Base-by-base conservation (phyloP, 2,329 filamentous ascomycete species). In the Aspergillus proliferans region DNA sequence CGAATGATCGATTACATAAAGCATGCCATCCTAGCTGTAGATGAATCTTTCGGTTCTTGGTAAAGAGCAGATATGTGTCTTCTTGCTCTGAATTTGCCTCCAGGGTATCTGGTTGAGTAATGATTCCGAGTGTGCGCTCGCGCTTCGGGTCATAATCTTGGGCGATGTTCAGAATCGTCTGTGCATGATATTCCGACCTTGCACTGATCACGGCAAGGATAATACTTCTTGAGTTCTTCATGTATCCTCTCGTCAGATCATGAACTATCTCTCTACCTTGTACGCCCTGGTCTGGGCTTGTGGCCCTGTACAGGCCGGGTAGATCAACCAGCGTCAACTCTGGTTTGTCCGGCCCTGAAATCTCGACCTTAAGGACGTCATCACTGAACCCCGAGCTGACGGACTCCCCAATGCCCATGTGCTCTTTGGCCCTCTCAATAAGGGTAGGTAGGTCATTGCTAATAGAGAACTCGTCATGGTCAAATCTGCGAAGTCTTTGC, bases 271-370 rank as follows among this genome's bases (percentile, higher is more conserved):
- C 66, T 48, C 80, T 78, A 51, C 83, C 80, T 12, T 72, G 69
- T 40, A 73, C 69, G 0, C 76, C 78, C 60, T 83, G 79, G 47
- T 78, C 72, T 26, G 76, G 72, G 52, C 77, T 80, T 55, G 76
- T 74, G 4, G 80, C 76, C 34, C 75, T 72, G 24, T 83, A 76
- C 1, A 85, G 67, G 2, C 82, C 81, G 0, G 81, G 82, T 30
- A 85, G 69, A 62, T 85, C 82, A 6, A 84, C 79, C 1, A 84
- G 71, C 0, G 80, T 84, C 40, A 85, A 64, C 14, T 84, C 72
- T 1, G 80, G 79, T 68, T 80, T 76, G 9, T 80, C 75, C 0
- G 80, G 80, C 0, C 81, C 81, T 9, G 72, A 74, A 58, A 83
- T 76, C 56, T 84, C 80, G 0, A 84, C 74, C 1, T 81, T 75